Evolutionary conservation across 1,139 yeast species (phyloP).

Genomic region (Candida sojae): DNA sequence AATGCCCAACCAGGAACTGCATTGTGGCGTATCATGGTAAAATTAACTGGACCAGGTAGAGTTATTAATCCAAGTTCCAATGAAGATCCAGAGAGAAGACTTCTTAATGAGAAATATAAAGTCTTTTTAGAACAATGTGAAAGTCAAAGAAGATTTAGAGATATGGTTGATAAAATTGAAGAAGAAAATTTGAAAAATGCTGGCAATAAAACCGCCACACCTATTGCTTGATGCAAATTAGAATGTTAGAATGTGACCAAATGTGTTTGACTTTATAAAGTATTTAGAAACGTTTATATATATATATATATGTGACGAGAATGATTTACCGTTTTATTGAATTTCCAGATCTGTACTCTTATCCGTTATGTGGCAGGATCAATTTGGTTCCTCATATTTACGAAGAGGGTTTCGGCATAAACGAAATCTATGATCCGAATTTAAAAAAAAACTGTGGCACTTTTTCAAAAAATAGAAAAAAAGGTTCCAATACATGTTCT

Average conservation of each 20-base stretch:
- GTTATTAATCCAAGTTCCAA: conserved; percentile 67
- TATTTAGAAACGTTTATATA: neutral
- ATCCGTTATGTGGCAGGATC: too few species aligned
- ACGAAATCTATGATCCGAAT: too few species aligned
- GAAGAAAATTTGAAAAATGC: conserved; percentile 21
- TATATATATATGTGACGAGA: too few species aligned
- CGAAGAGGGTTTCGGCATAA: too few species aligned
- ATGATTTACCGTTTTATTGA: too few species aligned
- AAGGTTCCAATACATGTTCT: too few species aligned
- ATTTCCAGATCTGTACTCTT: too few species aligned
- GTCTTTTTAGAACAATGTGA: conserved; percentile 86
- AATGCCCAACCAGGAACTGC: conserved; percentile 41
- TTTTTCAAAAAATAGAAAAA: too few species aligned
- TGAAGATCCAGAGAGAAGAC: conserved; percentile 63
- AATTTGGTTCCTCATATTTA: too few species aligned
- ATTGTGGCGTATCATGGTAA: conserved; percentile 85
- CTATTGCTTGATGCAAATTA: conserved; percentile 7
- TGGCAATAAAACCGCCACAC: conserved; percentile 4
- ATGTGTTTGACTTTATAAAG: neutral
- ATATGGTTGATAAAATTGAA: conserved; percentile 63
- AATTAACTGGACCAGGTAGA: conserved; percentile 80
- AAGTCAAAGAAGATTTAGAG: conserved; percentile 76
- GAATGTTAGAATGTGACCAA: neutral
- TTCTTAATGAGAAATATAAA: conserved; percentile 76
- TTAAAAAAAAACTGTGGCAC: too few species aligned